These are phyloP conservation scores for Acanthamoeba healyi DNA, from an alignment of 208 protist genomes.

Conservation along the genomic window DNA sequence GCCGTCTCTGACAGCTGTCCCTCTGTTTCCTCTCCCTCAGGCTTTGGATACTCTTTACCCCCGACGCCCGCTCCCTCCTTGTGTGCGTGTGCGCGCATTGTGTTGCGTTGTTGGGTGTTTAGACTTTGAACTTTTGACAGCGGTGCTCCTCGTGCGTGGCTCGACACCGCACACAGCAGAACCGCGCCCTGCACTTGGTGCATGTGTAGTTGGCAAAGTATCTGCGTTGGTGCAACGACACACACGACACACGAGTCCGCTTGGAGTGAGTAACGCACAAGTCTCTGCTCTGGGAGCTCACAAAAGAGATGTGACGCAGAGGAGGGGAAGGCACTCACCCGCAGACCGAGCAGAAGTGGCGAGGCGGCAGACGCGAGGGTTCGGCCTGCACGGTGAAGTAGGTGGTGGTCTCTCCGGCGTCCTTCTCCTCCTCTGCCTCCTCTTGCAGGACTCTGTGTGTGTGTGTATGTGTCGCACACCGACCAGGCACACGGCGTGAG, in stretches of 20 bases:
- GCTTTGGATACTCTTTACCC: too few species aligned
- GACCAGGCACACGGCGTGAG: too few species aligned
- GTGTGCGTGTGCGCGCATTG: too few species aligned
- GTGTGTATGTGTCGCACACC: too few species aligned
- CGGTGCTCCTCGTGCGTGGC: conserved; percentile 67
- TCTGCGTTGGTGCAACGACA: not conserved
- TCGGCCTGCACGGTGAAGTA: conserved; percentile 33
- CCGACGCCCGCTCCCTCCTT: too few species aligned
- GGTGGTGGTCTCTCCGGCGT: not conserved
- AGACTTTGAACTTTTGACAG: conserved; percentile 63
- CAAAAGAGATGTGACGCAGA: not conserved
- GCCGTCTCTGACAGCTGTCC: too few species aligned
- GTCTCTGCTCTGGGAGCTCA: too few species aligned
- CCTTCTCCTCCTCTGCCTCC: not conserved
- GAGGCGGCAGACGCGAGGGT: conserved; percentile 26
- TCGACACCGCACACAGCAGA: conserved; percentile 44
- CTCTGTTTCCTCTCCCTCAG: too few species aligned
- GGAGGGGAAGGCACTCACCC: not conserved
- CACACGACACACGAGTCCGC: not conserved
- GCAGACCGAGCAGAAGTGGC: conserved; percentile 59
- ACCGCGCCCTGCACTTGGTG: conserved; percentile 33
- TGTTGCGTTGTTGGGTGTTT: too few species aligned
- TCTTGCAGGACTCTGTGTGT: not conserved
- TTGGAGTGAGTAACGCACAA: too few species aligned
- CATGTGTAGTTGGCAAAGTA: conserved; percentile 65